A percentile compares a stretch with the other conserved stretches of the same genome.
Conservation (phyloP, 192 early-diverging fungal genomes). For the Glomus cerebriforme region DNA sequence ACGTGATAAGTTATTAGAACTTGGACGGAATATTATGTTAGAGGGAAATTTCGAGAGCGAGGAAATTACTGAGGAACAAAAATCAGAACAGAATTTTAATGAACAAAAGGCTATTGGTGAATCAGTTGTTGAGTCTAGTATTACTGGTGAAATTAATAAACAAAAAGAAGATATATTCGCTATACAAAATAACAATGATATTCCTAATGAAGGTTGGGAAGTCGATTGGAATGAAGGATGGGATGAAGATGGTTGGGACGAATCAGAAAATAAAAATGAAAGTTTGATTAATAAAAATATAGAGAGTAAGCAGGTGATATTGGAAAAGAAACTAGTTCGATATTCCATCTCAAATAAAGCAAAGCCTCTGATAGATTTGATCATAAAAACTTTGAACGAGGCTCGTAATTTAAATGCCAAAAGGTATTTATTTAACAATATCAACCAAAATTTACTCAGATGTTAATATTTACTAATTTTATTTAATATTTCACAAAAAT, state of each 20-base stretch:
- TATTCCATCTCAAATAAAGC: slow-evolving; percentile 24
- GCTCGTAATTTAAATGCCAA: slow-evolving; percentile 29
- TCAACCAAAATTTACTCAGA: neutral
- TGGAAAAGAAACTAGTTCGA: neutral
- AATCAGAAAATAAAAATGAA: neutral
- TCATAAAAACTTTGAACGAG: slow-evolving; percentile 15
- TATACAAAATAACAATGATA: neutral
- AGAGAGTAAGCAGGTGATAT: neutral
- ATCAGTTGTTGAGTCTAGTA: neutral
- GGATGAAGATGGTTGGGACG: neutral
- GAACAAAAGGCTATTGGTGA: neutral
- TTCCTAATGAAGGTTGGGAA: slow-evolving; percentile 34
- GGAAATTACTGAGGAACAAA: slow-evolving; percentile 32
- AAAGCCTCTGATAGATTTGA: slow-evolving; percentile 20
- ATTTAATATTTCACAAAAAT: neutral
- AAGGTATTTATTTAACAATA: neutral
- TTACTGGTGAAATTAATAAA: neutral
- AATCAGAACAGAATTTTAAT: neutral
- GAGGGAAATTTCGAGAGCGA: slow-evolving; percentile 47
- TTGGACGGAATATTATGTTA: slow-evolving; percentile 51
- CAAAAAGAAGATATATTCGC: neutral
- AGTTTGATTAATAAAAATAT: neutral
- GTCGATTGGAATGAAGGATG: slow-evolving; percentile 31
- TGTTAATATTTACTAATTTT: neutral
- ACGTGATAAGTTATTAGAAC: slow-evolving; percentile 43